Evolutionary conservation across 164 flowering plant genomes (phyloP).

Genomic region (Protea cynaroides): DNA sequence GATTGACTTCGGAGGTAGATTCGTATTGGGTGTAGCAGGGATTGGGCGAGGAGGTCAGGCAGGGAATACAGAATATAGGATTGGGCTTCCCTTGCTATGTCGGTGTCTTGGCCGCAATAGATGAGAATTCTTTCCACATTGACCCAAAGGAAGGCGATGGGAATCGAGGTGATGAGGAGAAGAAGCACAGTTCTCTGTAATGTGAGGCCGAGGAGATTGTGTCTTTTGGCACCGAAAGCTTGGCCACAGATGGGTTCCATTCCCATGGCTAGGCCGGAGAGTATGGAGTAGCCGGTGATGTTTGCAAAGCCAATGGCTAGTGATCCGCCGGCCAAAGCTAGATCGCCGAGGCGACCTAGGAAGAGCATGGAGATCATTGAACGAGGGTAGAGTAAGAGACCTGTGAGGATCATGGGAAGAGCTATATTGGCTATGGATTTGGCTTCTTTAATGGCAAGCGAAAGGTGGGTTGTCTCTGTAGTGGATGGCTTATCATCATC

Average conservation of each 20-base stretch:
- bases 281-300: conserved; percentile 79
- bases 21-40: conserved; percentile 64
- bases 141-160: conserved; percentile 52
- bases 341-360: conserved; percentile 68
- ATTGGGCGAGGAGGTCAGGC: conserved; percentile 59
- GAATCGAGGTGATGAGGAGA: conserved; percentile 43
- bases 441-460: conserved; percentile 34
- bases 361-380: conserved; percentile 80
- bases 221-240: conserved; percentile 64
- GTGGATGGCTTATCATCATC: not conserved
- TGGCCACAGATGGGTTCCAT: conserved; percentile 93
- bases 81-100: conserved; percentile 51
- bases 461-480: conserved; percentile 25
- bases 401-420: conserved; percentile 62
- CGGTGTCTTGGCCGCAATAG: conserved; percentile 46
- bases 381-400: conserved; percentile 61
- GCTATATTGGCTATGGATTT: conserved; percentile 44
- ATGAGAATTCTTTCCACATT: conserved; percentile 50
- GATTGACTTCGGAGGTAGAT: conserved; percentile 67
- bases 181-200: conserved; percentile 51
- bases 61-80: conserved; percentile 48
- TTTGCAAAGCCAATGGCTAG: conserved; percentile 76
- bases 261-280: conserved; percentile 73
- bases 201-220: conserved; percentile 53
- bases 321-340: conserved; percentile 62